phyloP scores from a whole-genome alignment of 1,284 basidiomycete species.

The Pholiota adiposa region DNA sequence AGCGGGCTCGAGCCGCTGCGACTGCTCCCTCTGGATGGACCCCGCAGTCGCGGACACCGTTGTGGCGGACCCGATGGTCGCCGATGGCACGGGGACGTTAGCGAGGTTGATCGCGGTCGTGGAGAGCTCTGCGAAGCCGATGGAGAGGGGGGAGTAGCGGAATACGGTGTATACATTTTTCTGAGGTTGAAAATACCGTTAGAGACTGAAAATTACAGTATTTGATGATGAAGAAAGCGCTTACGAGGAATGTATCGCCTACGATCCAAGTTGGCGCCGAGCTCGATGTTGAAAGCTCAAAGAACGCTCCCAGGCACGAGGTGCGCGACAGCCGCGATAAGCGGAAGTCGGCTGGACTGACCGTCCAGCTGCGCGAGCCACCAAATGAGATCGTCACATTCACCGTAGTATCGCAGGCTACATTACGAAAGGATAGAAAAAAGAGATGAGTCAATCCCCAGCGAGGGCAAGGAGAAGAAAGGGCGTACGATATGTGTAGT shows the following conservation, averaged over 20 bases:
- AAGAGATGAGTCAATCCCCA: not conserved
- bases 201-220: too few relatives aligned
- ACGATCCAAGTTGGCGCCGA: slow-evolving; percentile 84
- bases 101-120: slow-evolving; percentile 48
- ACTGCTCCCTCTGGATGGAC: not conserved
- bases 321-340: slow-evolving; percentile 51
- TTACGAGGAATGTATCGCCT: slow-evolving; percentile 91
- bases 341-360: slow-evolving; percentile 82
- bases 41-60: slow-evolving; percentile 43
- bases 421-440: not conserved
- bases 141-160: slow-evolving; percentile 72
- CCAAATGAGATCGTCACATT: slow-evolving; percentile 79
- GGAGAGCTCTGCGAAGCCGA: slow-evolving; percentile 83
- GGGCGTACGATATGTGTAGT: slow-evolving; percentile 72
- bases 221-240: slow-evolving; percentile 26
- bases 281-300: slow-evolving; percentile 62
- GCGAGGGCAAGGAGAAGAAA: slow-evolving; percentile 2
- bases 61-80: slow-evolving; percentile 58
- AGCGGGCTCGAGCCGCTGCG: not conserved
- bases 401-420: slow-evolving; percentile 77
- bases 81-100: slow-evolving; percentile 44
- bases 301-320: slow-evolving; percentile 87
- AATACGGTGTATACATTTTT: slow-evolving; percentile 94
- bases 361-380: slow-evolving; percentile 67
- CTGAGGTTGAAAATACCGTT: slow-evolving; percentile 31